These are phyloP conservation scores for Cenchrus fungigraminus DNA, from an alignment of 176 grass and related monocot species.

Conservation along the genomic window DNA sequence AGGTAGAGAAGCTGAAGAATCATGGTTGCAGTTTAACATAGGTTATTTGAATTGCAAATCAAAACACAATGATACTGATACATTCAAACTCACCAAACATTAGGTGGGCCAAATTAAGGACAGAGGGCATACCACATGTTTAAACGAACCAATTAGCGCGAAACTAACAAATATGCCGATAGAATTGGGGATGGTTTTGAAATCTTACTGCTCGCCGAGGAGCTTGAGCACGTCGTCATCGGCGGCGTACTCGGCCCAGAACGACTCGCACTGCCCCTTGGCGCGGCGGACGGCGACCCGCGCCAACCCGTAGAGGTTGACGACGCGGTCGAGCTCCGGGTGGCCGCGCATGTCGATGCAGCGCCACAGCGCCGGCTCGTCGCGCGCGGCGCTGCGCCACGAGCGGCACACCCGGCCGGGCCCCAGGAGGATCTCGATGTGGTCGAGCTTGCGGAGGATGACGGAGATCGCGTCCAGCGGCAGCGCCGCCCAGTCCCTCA, in stretches of 20 bases:
- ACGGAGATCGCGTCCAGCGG: not conserved
- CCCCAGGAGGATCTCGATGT: conserved; percentile 22
- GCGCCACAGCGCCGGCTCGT: conserved; percentile 2
- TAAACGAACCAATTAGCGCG: not conserved
- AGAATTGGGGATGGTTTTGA: not conserved
- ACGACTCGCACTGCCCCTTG: conserved; percentile 34
- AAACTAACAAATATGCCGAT: not conserved
- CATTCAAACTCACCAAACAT: not conserved
- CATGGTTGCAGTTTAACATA: not conserved
- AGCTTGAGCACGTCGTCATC: conserved; percentile 35
- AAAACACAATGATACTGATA: not conserved
- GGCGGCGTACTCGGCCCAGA: conserved; percentile 27
- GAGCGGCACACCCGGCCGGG: not conserved
- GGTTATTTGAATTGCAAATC: not conserved
- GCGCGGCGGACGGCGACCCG: conserved; percentile 26
- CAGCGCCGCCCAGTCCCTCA: conserved; percentile 12
- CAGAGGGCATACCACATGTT: not conserved
- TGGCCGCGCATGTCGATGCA: conserved; percentile 14
- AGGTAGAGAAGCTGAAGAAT: not conserved
- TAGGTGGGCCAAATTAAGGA: not conserved
- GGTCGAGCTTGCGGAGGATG: conserved; percentile 5
- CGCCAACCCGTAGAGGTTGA: not conserved
- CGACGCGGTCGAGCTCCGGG: not conserved
- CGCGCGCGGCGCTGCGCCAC: not conserved
- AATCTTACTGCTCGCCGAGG: conserved; percentile 25